These are phyloP conservation scores for Botryotinia calthae DNA, from an alignment of 2,329 filamentous ascomycete species.

Conservation along the genomic window DNA sequence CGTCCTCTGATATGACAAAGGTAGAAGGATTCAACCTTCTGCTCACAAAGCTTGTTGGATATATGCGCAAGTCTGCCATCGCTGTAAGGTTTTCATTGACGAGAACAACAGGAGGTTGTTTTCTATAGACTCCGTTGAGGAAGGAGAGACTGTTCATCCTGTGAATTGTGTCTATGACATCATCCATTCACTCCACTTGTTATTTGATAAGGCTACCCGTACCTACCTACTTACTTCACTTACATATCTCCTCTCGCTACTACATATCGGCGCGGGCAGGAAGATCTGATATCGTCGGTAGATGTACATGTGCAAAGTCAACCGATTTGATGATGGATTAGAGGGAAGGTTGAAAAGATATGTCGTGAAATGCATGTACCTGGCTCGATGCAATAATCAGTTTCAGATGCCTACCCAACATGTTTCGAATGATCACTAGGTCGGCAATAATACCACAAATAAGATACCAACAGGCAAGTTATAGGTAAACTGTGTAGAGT, in stretches of 20 bases:
- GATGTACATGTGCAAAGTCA: background rate
- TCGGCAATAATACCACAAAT: background rate
- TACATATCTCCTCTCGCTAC: background rate
- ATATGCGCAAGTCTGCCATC: background rate
- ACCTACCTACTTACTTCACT: background rate
- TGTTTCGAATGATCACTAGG: background rate
- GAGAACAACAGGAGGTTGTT: background rate
- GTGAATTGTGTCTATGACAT: background rate
- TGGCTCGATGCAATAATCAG: background rate
- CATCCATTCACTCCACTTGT: background rate
- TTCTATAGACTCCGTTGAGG: background rate
- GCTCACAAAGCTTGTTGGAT: constrained; percentile 39
- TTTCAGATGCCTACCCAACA: background rate
- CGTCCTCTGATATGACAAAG: constrained; percentile 46
- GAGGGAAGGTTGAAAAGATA: background rate
- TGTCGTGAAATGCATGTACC: background rate
- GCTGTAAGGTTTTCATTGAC: background rate
- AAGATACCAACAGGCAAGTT: too few species aligned
- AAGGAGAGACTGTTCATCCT: background rate
- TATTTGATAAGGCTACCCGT: background rate
- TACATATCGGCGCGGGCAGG: background rate
- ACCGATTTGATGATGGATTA: background rate
- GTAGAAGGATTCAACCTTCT: constrained; percentile 44
- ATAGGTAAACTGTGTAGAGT: background rate
- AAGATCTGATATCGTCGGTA: background rate